These are phyloP conservation scores for Marvania coccoides DNA, from an alignment of 139 green algal genomes.

Conservation along the genomic window DNA sequence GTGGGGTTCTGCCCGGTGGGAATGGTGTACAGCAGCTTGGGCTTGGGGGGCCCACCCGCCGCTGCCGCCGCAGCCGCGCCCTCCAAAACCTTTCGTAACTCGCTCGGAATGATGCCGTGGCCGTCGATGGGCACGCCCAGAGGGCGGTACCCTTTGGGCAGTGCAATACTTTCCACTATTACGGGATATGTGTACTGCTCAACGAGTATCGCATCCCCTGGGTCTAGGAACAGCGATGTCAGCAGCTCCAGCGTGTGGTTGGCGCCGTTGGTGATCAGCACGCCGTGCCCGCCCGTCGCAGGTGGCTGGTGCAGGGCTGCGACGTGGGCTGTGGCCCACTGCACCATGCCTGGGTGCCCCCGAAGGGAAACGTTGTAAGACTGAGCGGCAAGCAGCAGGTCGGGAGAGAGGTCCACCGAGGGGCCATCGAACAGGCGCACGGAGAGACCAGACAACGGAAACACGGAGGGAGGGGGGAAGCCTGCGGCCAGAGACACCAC, in stretches of 20 bases:
- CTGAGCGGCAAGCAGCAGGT: neutral
- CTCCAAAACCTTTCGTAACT: constrained; percentile 25
- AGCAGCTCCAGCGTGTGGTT: constrained; percentile 41
- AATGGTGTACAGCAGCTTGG: constrained; percentile 57
- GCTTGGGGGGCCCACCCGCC: neutral
- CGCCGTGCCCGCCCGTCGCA: constrained; percentile 22
- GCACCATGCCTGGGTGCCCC: neutral
- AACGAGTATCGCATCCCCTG: constrained; percentile 39
- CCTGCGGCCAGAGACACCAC: neutral
- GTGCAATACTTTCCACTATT: constrained; percentile 47
- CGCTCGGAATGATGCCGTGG: constrained; percentile 43
- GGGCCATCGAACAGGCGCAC: neutral
- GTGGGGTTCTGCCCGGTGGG: constrained; percentile 72
- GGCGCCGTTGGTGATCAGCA: constrained; percentile 31
- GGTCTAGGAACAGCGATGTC: constrained; percentile 39
- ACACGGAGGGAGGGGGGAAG: neutral
- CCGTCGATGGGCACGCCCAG: constrained; percentile 41
- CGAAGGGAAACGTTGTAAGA: neutral
- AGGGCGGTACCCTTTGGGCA: constrained; percentile 36
- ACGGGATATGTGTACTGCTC: constrained; percentile 71
- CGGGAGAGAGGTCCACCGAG: neutral
- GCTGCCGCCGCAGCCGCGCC: neutral
- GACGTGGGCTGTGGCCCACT: neutral
- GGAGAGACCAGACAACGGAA: neutral
- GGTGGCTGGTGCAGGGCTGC: neutral